Percentiles rank a stretch among this genome's conserved stretches.
Evolutionary conservation across 148 eudicot genomes (phyloP).

Genomic region (Cornus suecica): DNA sequence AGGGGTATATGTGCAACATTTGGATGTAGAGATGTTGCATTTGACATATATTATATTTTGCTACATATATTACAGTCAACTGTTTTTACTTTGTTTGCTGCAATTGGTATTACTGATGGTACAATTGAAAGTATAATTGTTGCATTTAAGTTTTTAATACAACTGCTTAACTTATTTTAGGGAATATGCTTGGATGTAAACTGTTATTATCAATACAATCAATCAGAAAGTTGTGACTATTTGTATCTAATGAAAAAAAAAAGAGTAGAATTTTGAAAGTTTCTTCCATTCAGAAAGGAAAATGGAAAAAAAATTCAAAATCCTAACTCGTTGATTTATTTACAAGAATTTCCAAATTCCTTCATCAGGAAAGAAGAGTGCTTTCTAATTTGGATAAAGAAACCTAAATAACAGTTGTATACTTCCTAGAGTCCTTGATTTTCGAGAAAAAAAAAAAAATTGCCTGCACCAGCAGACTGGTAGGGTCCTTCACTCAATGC

Average conservation of each 20-base stretch:
- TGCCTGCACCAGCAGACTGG: not conserved
- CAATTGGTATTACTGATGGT: no score
- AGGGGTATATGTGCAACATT: no score
- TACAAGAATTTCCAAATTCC: not conserved
- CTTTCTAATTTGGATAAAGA: not conserved
- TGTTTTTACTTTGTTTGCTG: no score
- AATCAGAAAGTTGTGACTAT: not conserved
- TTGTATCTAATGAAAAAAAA: no score
- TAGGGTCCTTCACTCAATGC: slow-evolving; percentile 37
- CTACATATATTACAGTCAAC: no score
- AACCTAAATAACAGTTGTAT: not conserved
- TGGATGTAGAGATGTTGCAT: no score
- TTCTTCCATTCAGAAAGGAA: no score
- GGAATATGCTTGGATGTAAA: not conserved
- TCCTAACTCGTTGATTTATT: not conserved
- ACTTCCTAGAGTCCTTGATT: not conserved
- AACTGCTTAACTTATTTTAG: not conserved
- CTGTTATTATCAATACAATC: not conserved
- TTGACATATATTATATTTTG: no score
- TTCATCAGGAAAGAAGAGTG: not conserved
- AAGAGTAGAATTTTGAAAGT: no score
- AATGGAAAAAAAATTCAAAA: not conserved
- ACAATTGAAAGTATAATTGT: not conserved
- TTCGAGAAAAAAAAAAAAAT: not conserved
- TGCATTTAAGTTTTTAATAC: no score